Conservation (phyloP, 169 alveolate species). For the Babesia sp. region DNA sequence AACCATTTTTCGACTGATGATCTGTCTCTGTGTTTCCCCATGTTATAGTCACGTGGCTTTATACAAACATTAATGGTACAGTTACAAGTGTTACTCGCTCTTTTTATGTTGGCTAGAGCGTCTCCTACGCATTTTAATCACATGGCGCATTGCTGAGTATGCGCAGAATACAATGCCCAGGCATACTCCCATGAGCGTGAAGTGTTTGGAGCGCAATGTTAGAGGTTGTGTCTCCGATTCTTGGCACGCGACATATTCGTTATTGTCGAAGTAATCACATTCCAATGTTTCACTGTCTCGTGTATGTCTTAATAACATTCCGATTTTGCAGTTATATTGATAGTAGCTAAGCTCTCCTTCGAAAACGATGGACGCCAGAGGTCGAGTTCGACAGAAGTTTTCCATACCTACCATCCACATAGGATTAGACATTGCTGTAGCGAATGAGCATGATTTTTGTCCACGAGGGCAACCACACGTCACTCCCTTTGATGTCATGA, state of each 20-base stretch:
- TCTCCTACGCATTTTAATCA: neutral
- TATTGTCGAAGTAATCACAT: conserved; percentile 55
- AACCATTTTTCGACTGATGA: neutral
- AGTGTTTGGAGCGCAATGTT: conserved; percentile 30
- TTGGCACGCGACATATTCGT: conserved; percentile 58
- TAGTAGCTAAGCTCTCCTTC: conserved; percentile 39
- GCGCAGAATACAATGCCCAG: conserved; percentile 21
- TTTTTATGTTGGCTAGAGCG: neutral
- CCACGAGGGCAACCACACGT: conserved; percentile 58
- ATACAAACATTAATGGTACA: neutral
- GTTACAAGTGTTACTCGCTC: neutral
- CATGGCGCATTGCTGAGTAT: neutral
- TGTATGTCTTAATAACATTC: conserved; percentile 30
- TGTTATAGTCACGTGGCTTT: neutral
- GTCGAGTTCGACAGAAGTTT: conserved; percentile 33
- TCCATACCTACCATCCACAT: conserved; percentile 28
- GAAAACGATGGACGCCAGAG: conserved; percentile 40
- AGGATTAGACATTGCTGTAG: conserved; percentile 23
- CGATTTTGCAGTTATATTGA: conserved; percentile 60
- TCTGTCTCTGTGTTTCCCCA: conserved; percentile 4
- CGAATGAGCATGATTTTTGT: conserved; percentile 34
- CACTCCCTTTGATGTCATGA: conserved; percentile 22
- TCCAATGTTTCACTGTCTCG: conserved; percentile 12
- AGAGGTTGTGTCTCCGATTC: neutral
- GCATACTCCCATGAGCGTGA: conserved; percentile 33